phyloP scores from a whole-genome alignment of 192 early-diverging fungal genomes.

The Backusella sp. region DNA sequence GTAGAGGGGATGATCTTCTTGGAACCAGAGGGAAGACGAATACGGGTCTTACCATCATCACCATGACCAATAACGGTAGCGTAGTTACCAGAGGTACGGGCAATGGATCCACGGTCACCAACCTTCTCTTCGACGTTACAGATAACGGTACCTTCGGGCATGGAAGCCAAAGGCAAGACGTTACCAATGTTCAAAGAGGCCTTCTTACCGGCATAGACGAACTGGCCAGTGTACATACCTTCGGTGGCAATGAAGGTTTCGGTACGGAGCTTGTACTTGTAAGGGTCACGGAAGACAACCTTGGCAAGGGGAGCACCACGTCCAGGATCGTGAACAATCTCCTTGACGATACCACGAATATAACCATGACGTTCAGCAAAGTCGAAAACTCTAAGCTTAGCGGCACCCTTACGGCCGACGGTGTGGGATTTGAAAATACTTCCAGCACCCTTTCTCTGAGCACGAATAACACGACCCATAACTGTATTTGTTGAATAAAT shows the following conservation, averaged over 20 bases:
- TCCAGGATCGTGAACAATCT: constrained; percentile 98
- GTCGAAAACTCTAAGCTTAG: constrained; percentile 92
- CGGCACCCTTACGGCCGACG: constrained; percentile 91
- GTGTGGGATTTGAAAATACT: constrained; percentile 98
- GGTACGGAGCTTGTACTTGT: too few relatives aligned
- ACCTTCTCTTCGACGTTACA: too few relatives aligned
- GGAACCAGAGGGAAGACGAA: constrained; percentile 97
- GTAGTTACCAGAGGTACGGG: too few relatives aligned
- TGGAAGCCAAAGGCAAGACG: too few relatives aligned
- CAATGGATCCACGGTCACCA: too few relatives aligned
- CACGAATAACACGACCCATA: constrained; percentile 99
- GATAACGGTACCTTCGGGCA: too few relatives aligned
- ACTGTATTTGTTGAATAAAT: neutral
- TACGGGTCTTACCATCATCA: constrained; percentile 95
- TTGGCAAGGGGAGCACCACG: constrained; percentile 95
- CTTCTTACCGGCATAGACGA: too few relatives aligned
- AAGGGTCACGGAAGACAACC: constrained; percentile 54
- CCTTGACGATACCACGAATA: constrained; percentile 96
- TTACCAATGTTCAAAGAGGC: too few relatives aligned
- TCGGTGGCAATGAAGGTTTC: too few relatives aligned
- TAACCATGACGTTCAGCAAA: constrained; percentile 97
- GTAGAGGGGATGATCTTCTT: constrained; percentile 92
- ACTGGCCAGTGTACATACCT: too few relatives aligned
- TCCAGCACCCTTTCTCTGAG: constrained; percentile 93
- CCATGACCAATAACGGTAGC: constrained; percentile 99